phyloP scores from a whole-genome alignment of 768 basidiomycete genomes.

The Tricholoma matsutake region DNA sequence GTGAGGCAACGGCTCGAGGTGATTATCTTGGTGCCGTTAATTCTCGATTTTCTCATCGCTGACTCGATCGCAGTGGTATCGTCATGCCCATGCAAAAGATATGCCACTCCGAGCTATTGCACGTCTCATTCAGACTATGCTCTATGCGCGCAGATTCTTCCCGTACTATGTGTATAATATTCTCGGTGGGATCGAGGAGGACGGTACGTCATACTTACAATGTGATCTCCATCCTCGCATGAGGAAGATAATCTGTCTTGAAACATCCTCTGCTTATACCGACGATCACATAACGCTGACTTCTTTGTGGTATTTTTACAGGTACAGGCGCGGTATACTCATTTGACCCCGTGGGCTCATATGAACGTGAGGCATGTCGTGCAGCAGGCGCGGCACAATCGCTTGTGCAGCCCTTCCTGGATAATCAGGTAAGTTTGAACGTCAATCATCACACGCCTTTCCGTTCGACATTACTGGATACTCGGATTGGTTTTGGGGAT shows the following conservation, averaged over 20 bases:
- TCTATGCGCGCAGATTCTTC: conserved; percentile 95
- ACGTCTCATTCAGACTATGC: conserved; percentile 97
- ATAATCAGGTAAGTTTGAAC: conserved; percentile 81
- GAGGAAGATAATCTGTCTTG: conserved; percentile 18
- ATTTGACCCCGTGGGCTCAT: conserved; percentile 98
- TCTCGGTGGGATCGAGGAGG: conserved; percentile 93
- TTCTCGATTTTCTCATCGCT: background rate
- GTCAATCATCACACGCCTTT: conserved; percentile 9
- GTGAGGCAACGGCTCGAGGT: conserved; percentile 96
- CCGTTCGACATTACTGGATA: conserved; percentile 20
- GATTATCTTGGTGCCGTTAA: conserved; percentile 21
- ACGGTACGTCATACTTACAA: conserved; percentile 58
- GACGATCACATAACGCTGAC: conserved; percentile 2
- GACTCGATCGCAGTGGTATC: conserved; percentile 74
- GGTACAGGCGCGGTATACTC: conserved; percentile 98
- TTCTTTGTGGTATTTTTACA: conserved; percentile 28
- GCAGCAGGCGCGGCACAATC: conserved; percentile 95
- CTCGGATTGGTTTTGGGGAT: conserved; percentile 3
- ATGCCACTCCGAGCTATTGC: conserved; percentile 98
- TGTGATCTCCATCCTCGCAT: conserved; percentile 11
- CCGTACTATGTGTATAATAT: conserved; percentile 98
- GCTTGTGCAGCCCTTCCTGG: conserved; percentile 95
- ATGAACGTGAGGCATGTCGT: conserved; percentile 95
- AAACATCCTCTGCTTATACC: conserved; percentile 5
- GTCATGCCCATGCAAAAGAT: conserved; percentile 93